Evolutionary conservation across 805 yeast genomes (phyloP).

Genomic region (Ogataea henricii): DNA sequence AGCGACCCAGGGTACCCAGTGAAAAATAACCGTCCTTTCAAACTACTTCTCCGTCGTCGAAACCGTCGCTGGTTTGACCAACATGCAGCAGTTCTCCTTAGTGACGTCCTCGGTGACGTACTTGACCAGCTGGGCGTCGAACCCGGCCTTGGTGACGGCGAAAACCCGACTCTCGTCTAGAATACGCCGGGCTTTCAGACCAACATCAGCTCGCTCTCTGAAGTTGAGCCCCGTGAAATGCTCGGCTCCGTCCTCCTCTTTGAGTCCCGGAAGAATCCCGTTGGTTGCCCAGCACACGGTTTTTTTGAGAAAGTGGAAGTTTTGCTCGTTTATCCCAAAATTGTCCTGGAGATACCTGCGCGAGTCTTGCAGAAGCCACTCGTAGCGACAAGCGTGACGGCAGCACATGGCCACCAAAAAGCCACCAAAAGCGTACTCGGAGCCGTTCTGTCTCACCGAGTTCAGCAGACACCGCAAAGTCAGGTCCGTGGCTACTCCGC

Average conservation of each 20-base stretch:
- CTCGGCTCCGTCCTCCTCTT: conserved; percentile 39
- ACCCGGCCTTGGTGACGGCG: conserved; percentile 46
- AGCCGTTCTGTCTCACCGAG: conserved; percentile 17
- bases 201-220: conserved; percentile 57
- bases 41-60: no score
- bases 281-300: conserved; percentile 90
- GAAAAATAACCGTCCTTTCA: no score
- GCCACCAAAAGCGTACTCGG: conserved; percentile 42
- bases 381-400: conserved; percentile 75
- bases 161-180: conserved; percentile 70
- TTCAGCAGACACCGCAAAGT: conserved; percentile 63
- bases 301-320: conserved; percentile 48
- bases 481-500: conserved; percentile 93
- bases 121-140: conserved; percentile 50
- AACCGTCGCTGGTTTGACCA: conserved; percentile 15
- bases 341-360: conserved; percentile 38
- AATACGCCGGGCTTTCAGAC: conserved; percentile 67
- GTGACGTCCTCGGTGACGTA: conserved; percentile 63
- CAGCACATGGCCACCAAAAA: conserved; percentile 90
- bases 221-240: conserved; percentile 51
- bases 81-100: conserved; percentile 56
- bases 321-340: conserved; percentile 34
- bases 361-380: conserved; percentile 53
- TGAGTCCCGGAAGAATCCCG: conserved; percentile 51
- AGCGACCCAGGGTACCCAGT: no score